These are phyloP conservation scores for Symbiodinium natans DNA, from an alignment of 73 alveolate species.

Conservation along the genomic window DNA sequence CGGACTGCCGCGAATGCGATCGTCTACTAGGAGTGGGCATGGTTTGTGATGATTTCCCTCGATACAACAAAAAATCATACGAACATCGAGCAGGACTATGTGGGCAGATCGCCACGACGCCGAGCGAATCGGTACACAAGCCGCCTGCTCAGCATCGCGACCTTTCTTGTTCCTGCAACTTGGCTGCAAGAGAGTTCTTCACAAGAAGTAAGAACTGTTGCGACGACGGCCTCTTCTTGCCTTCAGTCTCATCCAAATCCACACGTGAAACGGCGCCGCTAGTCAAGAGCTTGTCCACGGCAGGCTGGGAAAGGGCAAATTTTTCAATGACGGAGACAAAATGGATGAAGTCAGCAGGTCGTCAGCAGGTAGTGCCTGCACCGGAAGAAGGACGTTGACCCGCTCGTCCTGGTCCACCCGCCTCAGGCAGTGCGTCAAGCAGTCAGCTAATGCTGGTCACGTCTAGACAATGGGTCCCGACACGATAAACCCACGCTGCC, in stretches of 20 bases:
- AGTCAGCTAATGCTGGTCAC: neutral
- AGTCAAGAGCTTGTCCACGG: constrained; percentile 61
- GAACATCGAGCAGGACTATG: no score
- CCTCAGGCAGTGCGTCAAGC: neutral
- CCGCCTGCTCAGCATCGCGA: constrained; percentile 35
- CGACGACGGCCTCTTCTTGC: constrained; percentile 55
- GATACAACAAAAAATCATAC: no score
- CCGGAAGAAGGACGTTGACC: constrained; percentile 42
- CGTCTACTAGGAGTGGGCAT: no score
- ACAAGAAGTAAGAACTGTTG: no score
- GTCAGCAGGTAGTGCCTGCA: constrained; percentile 37
- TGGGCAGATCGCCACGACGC: no score
- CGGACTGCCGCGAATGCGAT: no score
- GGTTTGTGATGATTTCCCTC: no score
- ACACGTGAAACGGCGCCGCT: constrained; percentile 61
- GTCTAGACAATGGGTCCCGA: neutral
- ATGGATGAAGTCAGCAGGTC: no score
- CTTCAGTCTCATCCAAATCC: constrained; percentile 82
- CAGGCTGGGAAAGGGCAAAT: constrained; percentile 38
- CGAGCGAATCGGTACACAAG: no score
- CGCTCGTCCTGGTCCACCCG: constrained; percentile 91
- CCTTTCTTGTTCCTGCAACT: constrained; percentile 76
- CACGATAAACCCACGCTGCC: constrained; percentile 86
- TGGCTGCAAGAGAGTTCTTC: no score
- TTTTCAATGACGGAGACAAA: no score